Conservation (phyloP, 371 early-diverging fungal genomes). For the Mortierella sp. region DNA sequence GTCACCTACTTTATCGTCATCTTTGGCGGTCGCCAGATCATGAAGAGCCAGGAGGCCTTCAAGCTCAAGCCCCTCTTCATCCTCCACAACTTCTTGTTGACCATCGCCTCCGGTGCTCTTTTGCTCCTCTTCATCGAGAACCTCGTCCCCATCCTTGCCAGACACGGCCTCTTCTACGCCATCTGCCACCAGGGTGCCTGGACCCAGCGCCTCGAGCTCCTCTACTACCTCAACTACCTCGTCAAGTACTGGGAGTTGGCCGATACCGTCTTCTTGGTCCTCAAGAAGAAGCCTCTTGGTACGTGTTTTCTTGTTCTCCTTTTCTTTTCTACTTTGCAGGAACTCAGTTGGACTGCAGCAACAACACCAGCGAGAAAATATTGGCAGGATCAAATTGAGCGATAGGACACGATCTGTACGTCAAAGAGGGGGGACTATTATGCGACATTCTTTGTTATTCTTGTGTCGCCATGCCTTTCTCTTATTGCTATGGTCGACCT, state of each 20-base stretch:
- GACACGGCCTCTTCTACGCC: conserved; percentile 78
- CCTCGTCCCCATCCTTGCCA: conserved; percentile 72
- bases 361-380: background rate
- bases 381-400: background rate
- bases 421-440: background rate
- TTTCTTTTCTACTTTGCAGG: conserved; percentile 1
- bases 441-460: background rate
- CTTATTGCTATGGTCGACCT: conserved; percentile 5
- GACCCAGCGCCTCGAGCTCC: conserved; percentile 81
- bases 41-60: conserved; percentile 75
- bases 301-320: conserved; percentile 18
- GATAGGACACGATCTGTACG: background rate
- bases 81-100: conserved; percentile 83
- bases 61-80: conserved; percentile 76
- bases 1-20: conserved; percentile 78
- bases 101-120: conserved; percentile 73
- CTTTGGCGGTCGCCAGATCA: conserved; percentile 79
- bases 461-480: background rate
- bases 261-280: conserved; percentile 82
- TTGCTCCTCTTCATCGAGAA: conserved; percentile 81
- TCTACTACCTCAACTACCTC: conserved; percentile 90
- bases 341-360: background rate
- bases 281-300: conserved; percentile 81
- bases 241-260: conserved; percentile 90
- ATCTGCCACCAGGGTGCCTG: conserved; percentile 78